These are phyloP conservation scores for Leishmania arabica DNA, from an alignment of 208 protist genomes.

Conservation along the genomic window DNA sequence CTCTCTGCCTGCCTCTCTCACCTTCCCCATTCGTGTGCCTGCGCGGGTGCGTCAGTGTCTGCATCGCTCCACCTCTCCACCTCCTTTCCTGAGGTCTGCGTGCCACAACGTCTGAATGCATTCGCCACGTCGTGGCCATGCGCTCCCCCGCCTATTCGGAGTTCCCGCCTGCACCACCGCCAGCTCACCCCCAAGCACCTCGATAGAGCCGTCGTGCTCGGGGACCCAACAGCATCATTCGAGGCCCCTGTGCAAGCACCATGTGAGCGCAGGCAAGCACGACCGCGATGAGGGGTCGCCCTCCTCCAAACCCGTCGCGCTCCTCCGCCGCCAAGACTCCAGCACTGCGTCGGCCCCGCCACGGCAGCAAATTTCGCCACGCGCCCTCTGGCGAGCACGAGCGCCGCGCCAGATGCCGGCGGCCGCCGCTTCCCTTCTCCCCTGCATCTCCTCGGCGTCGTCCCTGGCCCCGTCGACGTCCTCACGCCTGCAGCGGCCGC, in stretches of 20 bases:
- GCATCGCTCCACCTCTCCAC: not conserved
- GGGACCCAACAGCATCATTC: not conserved
- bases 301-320: not conserved
- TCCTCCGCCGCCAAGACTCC: not conserved
- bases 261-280: not conserved
- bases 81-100: not conserved
- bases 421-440: conserved; percentile 12
- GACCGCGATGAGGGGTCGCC: not conserved
- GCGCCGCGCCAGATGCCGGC: conserved; percentile 7
- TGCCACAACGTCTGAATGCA: conserved; percentile 9
- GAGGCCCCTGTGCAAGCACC: not conserved
- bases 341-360: not conserved
- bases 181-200: not conserved
- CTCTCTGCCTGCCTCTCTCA: not conserved
- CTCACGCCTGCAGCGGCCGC: not conserved
- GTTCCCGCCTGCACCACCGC: not conserved
- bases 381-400: conserved; percentile 6
- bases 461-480: not conserved
- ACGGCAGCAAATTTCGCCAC: conserved; percentile 1
- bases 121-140: conserved; percentile 19
- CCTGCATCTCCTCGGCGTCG: not conserved
- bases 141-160: not conserved
- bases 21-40: not conserved
- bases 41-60: not conserved
- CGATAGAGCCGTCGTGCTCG: not conserved